phyloP scores from a whole-genome alignment of 2,329 filamentous ascomycete genomes.

The Microcyclospora pomicola region DNA sequence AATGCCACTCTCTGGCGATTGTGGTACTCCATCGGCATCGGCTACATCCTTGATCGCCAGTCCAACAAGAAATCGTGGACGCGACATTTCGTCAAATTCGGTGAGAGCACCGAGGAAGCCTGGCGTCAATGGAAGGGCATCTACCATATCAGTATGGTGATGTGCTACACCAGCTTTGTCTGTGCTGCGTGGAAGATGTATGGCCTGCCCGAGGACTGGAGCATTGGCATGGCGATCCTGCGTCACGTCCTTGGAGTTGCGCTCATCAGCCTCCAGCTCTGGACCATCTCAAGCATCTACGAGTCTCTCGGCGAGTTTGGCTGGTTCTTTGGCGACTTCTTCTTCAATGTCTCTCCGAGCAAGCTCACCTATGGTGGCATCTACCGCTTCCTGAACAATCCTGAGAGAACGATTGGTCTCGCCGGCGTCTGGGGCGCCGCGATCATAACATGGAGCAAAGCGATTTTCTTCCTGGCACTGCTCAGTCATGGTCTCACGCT shows the following conservation, averaged over 20 bases:
- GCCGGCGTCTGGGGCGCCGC: conserved; percentile 93
- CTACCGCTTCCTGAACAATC: conserved; percentile 96
- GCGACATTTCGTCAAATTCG: conserved; percentile 92
- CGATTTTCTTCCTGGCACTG: conserved; percentile 76
- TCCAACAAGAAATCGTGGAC: conserved; percentile 91
- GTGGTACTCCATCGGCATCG: conserved; percentile 85
- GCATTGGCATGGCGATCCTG: conserved; percentile 68
- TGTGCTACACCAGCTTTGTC: conserved; percentile 80
- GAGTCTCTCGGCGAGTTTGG: conserved; percentile 94
- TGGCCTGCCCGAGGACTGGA: conserved; percentile 70
- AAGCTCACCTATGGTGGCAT: conserved; percentile 94
- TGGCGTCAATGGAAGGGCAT: conserved; percentile 97
- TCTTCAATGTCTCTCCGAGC: conserved; percentile 69
- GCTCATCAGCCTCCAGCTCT: conserved; percentile 74
- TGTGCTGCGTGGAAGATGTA: conserved; percentile 97
- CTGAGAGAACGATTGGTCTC: conserved; percentile 82
- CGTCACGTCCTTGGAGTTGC: conserved; percentile 74
- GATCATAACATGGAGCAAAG: conserved; percentile 77
- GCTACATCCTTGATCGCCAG: conserved; percentile 70
- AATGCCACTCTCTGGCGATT: conserved; percentile 74
- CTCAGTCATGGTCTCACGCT: conserved; percentile 75
- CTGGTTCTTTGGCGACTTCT: conserved; percentile 99
- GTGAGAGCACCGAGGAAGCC: conserved; percentile 77
- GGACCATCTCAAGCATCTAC: conserved; percentile 88
- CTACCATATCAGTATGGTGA: conserved; percentile 81